A percentile compares a stretch with the other conserved stretches of the same genome.
These are phyloP conservation scores for Oryza longistaminata DNA, from an alignment of 176 grass and related monocot genomes.

Conservation along the genomic window DNA sequence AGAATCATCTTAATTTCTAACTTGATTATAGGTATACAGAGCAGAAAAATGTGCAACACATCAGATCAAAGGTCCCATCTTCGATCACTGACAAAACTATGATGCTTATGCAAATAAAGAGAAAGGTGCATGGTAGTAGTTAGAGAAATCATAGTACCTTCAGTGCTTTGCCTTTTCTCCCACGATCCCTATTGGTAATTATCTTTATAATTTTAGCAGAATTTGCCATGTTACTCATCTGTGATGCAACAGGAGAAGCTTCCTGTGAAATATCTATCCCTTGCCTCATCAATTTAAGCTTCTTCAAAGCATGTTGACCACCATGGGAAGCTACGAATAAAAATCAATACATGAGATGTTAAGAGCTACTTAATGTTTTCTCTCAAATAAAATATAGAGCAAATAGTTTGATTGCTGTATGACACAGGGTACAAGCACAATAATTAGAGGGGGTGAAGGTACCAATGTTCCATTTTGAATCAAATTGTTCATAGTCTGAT, in stretches of 20 bases:
- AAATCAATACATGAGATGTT: slow-evolving; percentile 43
- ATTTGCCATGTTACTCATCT: slow-evolving; percentile 84
- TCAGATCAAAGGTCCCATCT: neutral
- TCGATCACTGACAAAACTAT: slow-evolving; percentile 1
- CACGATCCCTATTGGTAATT: slow-evolving; percentile 70
- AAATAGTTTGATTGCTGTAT: slow-evolving; percentile 18
- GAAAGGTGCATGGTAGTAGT: slow-evolving; percentile 17
- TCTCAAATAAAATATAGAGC: slow-evolving; percentile 28
- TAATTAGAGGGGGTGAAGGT: slow-evolving; percentile 34
- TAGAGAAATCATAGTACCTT: slow-evolving; percentile 43
- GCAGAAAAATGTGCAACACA: slow-evolving; percentile 23
- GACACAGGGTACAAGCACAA: neutral
- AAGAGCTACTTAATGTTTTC: slow-evolving; percentile 32
- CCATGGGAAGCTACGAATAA: slow-evolving; percentile 52
- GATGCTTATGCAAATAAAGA: slow-evolving; percentile 10
- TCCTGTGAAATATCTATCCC: slow-evolving; percentile 54
- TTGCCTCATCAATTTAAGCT: slow-evolving; percentile 71
- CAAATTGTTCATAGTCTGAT: slow-evolving; percentile 63
- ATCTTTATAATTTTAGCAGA: slow-evolving; percentile 77
- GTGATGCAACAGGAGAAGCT: slow-evolving; percentile 65
- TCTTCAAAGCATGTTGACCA: slow-evolving; percentile 79
- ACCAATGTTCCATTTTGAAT: slow-evolving; percentile 78
- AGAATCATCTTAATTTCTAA: slow-evolving; percentile 1
- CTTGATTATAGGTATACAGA: neutral
- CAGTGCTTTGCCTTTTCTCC: slow-evolving; percentile 70